phyloP scores from a whole-genome alignment of 2,329 filamentous ascomycete species.

The Penicillium sp. region DNA sequence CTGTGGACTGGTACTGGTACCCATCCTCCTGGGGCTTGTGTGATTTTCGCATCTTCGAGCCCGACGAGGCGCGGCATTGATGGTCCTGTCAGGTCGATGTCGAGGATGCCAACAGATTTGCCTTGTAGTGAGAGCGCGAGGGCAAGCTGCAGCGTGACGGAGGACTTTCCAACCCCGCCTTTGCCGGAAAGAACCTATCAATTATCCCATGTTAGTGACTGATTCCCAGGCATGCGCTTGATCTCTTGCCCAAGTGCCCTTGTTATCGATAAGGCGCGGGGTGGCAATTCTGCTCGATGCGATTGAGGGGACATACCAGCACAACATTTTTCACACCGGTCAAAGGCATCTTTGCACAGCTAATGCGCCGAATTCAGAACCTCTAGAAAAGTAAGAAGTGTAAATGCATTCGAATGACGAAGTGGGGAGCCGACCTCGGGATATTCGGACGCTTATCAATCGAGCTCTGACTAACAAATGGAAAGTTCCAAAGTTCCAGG shows the following conservation, averaged over 20 bases:
- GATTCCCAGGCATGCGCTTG: neutral
- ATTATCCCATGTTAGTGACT: slow-evolving; percentile 3
- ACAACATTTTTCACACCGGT: slow-evolving; percentile 47
- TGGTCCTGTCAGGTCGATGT: slow-evolving; percentile 93
- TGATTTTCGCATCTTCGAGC: slow-evolving; percentile 85
- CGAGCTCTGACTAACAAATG: slow-evolving; percentile 20
- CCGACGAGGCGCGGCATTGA: slow-evolving; percentile 95
- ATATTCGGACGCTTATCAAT: slow-evolving; percentile 30
- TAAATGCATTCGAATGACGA: slow-evolving; percentile 2
- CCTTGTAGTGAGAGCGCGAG: slow-evolving; percentile 83
- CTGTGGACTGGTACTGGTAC: slow-evolving; percentile 82
- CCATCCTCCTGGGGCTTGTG: slow-evolving; percentile 89
- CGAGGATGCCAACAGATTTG: slow-evolving; percentile 88
- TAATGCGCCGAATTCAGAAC: neutral
- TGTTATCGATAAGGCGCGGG: slow-evolving; percentile 44
- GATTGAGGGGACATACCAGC: slow-evolving; percentile 33
- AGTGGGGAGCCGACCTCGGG: slow-evolving; percentile 17
- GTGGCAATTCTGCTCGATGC: slow-evolving; percentile 17
- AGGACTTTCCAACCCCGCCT: slow-evolving; percentile 97
- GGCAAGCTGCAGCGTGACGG: slow-evolving; percentile 93
- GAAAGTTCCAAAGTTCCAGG: neutral
- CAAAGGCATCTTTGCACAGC: slow-evolving; percentile 37
- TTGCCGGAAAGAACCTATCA: slow-evolving; percentile 81
- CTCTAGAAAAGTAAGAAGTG: neutral
- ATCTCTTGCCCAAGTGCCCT: neutral